Evolutionary conservation across 1,139 yeast species (phyloP).

Genomic region (Lodderomyces elongisporus): DNA sequence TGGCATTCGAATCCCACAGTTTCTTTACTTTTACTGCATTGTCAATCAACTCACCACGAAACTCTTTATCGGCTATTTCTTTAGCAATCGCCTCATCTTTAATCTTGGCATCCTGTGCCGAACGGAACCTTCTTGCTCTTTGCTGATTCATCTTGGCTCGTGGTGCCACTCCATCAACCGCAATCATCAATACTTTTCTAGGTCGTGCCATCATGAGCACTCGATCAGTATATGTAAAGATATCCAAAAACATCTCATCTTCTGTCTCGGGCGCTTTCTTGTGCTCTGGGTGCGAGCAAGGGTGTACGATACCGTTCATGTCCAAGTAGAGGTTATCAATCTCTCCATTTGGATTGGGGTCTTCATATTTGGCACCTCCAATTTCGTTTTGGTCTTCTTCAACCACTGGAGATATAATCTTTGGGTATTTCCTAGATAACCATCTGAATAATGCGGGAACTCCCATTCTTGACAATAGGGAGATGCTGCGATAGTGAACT

Average conservation of each 20-base stretch:
- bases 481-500: no score
- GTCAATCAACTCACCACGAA: slow-evolving; percentile 63
- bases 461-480: slow-evolving; percentile 39
- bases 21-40: slow-evolving; percentile 54
- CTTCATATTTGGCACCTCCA: slow-evolving; percentile 55
- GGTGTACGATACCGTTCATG: slow-evolving; percentile 98
- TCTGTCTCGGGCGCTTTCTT: slow-evolving; percentile 92
- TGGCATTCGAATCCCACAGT: slow-evolving; percentile 90
- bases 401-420: slow-evolving; percentile 83
- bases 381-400: slow-evolving; percentile 60
- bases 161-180: slow-evolving; percentile 99
- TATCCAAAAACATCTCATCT: slow-evolving; percentile 89
- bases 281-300: slow-evolving; percentile 95
- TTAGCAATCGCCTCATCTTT: slow-evolving; percentile 52
- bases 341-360: slow-evolving; percentile 94
- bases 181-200: slow-evolving; percentile 83
- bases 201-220: slow-evolving; percentile 94
- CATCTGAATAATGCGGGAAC: slow-evolving; percentile 98
- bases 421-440: slow-evolving; percentile 90
- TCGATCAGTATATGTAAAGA: slow-evolving; percentile 83
- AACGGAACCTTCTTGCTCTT: slow-evolving; percentile 87
- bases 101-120: slow-evolving; percentile 84
- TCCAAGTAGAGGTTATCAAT: slow-evolving; percentile 85
- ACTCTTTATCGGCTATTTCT: slow-evolving; percentile 46
- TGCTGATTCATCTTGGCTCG: slow-evolving; percentile 99